These are phyloP conservation scores for Hypericum androsaemum DNA, from an alignment of 345 rosid genomes.

Conservation along the genomic window DNA sequence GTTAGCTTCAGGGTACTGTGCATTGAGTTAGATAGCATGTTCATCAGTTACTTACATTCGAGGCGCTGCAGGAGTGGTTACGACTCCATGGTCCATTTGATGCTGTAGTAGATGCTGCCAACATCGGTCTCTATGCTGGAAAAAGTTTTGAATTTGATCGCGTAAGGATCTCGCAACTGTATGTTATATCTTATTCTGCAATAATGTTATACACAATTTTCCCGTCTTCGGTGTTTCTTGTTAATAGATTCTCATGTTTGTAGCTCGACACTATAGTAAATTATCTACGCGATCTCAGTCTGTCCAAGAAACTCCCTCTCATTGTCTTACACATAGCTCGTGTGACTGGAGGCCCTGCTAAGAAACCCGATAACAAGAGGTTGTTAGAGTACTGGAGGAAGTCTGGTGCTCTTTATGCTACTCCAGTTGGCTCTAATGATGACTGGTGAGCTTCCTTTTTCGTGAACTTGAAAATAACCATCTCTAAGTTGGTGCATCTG, in stretches of 20 bases:
- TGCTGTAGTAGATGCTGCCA: constrained; percentile 65
- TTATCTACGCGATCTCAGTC: constrained; percentile 43
- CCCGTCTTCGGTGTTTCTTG: neutral
- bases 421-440: constrained; percentile 92
- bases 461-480: too few species aligned
- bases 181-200: constrained; percentile 5
- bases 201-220: neutral
- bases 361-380: constrained; percentile 46
- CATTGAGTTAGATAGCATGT: too few species aligned
- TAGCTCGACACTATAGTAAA: constrained; percentile 60
- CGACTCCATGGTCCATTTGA: constrained; percentile 61
- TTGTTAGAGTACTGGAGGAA: constrained; percentile 59
- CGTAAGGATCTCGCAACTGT: constrained; percentile 23
- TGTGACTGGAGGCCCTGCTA: constrained; percentile 57
- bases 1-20: too few species aligned
- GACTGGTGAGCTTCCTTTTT: constrained; percentile 56
- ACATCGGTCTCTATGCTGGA: constrained; percentile 53
- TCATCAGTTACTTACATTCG: too few species aligned
- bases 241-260: constrained; percentile 14
- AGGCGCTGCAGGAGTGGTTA: constrained; percentile 52
- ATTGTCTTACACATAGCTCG: constrained; percentile 74
- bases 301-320: constrained; percentile 66
- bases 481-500: too few species aligned
- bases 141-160: constrained; percentile 49
- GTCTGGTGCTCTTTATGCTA: constrained; percentile 69